phyloP scores from a whole-genome alignment of 345 rosid genomes.

The Heritiera fomes region DNA sequence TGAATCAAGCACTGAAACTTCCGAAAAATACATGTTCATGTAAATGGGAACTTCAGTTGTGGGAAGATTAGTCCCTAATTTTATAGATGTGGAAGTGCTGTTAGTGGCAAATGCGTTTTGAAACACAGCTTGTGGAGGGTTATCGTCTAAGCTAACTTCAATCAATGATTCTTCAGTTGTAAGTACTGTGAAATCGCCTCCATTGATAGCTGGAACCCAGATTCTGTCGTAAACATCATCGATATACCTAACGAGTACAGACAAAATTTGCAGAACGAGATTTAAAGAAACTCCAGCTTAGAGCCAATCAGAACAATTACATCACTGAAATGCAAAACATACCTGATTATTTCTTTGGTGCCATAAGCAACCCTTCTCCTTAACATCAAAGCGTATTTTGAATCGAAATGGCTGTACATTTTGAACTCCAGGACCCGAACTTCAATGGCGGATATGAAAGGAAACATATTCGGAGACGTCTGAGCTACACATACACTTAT shows the following conservation, averaged over 20 bases:
- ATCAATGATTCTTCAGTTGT: slow-evolving; percentile 18
- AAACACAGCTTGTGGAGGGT: slow-evolving; percentile 38
- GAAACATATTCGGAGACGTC: slow-evolving; percentile 33
- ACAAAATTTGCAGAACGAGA: not conserved
- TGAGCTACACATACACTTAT: slow-evolving; percentile 42
- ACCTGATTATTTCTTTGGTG: slow-evolving; percentile 28
- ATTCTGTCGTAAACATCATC: slow-evolving; percentile 42
- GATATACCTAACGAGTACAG: slow-evolving; percentile 17
- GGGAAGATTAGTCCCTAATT: slow-evolving; percentile 25
- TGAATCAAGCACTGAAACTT: slow-evolving; percentile 35
- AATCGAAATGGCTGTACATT: slow-evolving; percentile 34
- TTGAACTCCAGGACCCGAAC: slow-evolving; percentile 26
- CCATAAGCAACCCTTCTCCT: slow-evolving; percentile 34
- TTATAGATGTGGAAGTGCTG: slow-evolving; percentile 19
- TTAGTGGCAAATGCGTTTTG: slow-evolving; percentile 38
- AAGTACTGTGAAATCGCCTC: slow-evolving; percentile 19
- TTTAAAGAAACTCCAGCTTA: not conserved
- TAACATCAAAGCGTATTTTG: slow-evolving; percentile 34
- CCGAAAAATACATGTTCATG: slow-evolving; percentile 48
- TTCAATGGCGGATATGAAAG: slow-evolving; percentile 47
- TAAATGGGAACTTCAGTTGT: slow-evolving; percentile 21
- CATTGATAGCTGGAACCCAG: slow-evolving; percentile 35
- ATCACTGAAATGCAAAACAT: not conserved
- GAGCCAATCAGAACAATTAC: not conserved
- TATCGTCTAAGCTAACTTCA: slow-evolving; percentile 22